These are phyloP conservation scores for Nemania abortiva DNA, from an alignment of 2,329 filamentous ascomycete species.

Conservation along the genomic window DNA sequence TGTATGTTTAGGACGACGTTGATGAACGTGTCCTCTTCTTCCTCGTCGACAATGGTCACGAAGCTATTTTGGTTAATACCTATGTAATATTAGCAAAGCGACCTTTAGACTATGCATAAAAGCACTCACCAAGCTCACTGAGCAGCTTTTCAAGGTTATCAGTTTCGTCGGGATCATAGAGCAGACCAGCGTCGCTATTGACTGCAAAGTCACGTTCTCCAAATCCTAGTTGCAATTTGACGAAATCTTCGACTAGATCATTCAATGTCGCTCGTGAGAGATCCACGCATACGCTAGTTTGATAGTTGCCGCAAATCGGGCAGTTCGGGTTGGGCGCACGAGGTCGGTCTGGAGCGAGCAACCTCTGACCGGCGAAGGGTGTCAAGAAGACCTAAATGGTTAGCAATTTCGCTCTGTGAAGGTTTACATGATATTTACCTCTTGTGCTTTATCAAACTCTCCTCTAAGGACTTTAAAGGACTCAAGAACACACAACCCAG, in stretches of 20 bases:
- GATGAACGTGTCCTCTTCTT: slow-evolving; percentile 78
- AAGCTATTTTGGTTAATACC: slow-evolving; percentile 79
- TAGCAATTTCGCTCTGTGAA: slow-evolving; percentile 21
- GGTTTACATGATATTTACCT: slow-evolving; percentile 61
- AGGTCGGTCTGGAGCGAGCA: slow-evolving; percentile 69
- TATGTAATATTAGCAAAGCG: slow-evolving; percentile 51
- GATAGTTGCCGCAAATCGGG: slow-evolving; percentile 82
- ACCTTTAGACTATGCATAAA: slow-evolving; percentile 9
- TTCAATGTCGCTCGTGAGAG: slow-evolving; percentile 78
- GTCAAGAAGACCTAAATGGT: slow-evolving; percentile 78
- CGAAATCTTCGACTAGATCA: slow-evolving; percentile 80
- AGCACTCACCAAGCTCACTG: slow-evolving; percentile 73
- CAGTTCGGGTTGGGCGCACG: slow-evolving; percentile 82
- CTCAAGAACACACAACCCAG: slow-evolving; percentile 90
- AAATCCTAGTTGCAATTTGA: slow-evolving; percentile 79
- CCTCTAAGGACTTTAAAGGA: slow-evolving; percentile 89
- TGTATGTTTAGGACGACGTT: slow-evolving; percentile 81
- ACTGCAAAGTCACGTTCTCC: slow-evolving; percentile 82
- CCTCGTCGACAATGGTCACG: slow-evolving; percentile 86
- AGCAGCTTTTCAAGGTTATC: slow-evolving; percentile 87
- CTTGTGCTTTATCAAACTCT: slow-evolving; percentile 78
- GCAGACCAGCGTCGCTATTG: slow-evolving; percentile 77
- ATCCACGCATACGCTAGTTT: slow-evolving; percentile 76
- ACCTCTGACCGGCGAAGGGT: slow-evolving; percentile 68
- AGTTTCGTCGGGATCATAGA: slow-evolving; percentile 91